A percentile compares a stretch with the other conserved stretches of the same genome.
Evolutionary conservation across 2,329 filamentous ascomycete genomes (phyloP).

Genomic region (Drechmeria coniospora): DNA sequence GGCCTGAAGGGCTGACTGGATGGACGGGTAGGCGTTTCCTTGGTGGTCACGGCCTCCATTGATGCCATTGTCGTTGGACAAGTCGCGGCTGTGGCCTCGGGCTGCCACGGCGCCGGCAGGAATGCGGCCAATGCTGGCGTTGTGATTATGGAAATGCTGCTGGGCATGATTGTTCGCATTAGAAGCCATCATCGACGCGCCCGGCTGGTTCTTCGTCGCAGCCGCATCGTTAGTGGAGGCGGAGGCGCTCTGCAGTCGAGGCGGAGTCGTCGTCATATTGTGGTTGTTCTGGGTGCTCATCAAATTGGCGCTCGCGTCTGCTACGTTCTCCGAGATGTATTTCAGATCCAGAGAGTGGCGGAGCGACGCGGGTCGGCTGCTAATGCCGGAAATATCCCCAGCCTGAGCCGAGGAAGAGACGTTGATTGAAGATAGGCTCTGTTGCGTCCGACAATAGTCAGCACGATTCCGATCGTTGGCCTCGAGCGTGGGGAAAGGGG

Average conservation of each 20-base stretch:
- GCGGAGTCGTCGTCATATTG: constrained; percentile 48
- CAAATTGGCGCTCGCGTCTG: constrained; percentile 20
- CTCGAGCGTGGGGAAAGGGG: constrained; percentile 48
- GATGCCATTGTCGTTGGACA: constrained; percentile 36
- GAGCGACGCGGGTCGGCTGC: constrained; percentile 30
- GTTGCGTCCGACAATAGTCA: constrained; percentile 53
- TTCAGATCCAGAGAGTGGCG: constrained; percentile 44
- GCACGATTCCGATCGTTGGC: constrained; percentile 42
- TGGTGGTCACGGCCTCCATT: constrained; percentile 28
- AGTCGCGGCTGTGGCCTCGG: constrained; percentile 54
- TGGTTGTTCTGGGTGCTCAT: constrained; percentile 34
- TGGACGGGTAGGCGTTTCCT: constrained; percentile 36
- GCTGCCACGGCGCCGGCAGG: constrained; percentile 49
- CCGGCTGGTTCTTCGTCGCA: constrained; percentile 58
- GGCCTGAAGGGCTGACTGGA: constrained; percentile 62
- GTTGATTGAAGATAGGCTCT: constrained; percentile 37
- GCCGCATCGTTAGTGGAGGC: constrained; percentile 81
- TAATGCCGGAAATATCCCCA: constrained; percentile 30
- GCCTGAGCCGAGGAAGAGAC: constrained; percentile 23
- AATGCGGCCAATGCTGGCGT: constrained; percentile 67
- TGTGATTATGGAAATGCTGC: constrained; percentile 60
- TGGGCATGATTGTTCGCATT: constrained; percentile 44
- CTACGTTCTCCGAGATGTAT: constrained; percentile 30
- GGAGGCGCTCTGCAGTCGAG: constrained; percentile 66
- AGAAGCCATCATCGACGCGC: constrained; percentile 23